Evolutionary conservation across 495 filamentous ascomycete species (phyloP), one percentile per base, ranked within the genome.

Genomic region (Penicillium turbatum): DNA sequence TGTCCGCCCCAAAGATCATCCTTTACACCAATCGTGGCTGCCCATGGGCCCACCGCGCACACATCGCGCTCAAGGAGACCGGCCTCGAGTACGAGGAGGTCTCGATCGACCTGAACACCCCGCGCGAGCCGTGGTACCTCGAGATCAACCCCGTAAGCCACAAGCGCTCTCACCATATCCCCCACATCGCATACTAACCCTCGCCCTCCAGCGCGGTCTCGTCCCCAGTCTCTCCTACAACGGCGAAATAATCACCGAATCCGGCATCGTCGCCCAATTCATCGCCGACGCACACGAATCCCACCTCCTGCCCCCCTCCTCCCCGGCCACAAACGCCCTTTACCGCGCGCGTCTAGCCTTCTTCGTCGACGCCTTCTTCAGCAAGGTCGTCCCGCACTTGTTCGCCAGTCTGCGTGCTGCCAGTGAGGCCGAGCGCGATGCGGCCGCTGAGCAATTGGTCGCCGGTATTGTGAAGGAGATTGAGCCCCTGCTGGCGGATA

Each of bases 111-210:
- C 77, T 96, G 40, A 61, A 68, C 57, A 78, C 60, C 4, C 90
- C 90, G 0, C 84, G 90, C 9, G 87, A 88, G 44, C 74, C 81
- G n/a, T 91, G 88, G 79, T 95, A 95, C 67, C 80, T 95, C 4
- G 76, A 87, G 43, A 73, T 96, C 65, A 96, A 95, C 72, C 90
- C 89, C 0, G 82, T 84, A 73, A 50, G 61, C 49, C 16, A 8
- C 15, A 24, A 36, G 1, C 17, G 70, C 51, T 27, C 40, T 35
- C 24, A 2, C 8, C 6, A 24, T n/a, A 36, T 1, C 34, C 24
- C 37, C 24, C 0, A 36, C 17, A 8, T 24, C 30, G n/a, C 27
- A 52, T 40, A 47, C 61, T 38, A 38, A 55, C 29, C 6, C 9
- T 45, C 29, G 50, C 17, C 15, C 1, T 19, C 3, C 38, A 84